Evolutionary conservation across 148 eudicot genomes (phyloP), one percentile per base, ranked within the genome.

Genomic region (Chenopodium berlandieri): DNA sequence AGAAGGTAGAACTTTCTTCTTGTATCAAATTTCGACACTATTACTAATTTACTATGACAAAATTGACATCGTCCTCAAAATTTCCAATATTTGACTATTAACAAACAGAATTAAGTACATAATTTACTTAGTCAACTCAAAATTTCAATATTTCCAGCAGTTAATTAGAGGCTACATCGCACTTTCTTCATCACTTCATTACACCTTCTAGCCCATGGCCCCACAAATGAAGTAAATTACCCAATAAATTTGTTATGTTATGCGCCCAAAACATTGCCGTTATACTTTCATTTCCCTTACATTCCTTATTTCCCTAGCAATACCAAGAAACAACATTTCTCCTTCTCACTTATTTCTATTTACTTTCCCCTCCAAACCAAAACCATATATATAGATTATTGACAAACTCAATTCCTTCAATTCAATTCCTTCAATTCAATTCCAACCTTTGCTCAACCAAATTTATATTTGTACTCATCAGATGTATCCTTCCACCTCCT

Each of bases 261-360:
- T 65, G 12, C 12, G 16, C 34, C 56, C 13, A 50, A 50, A 50
- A 50, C 11, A 50, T 1, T 9, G 56, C 4, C 56, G 16, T 52
- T 52, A 2, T 52, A 11, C 56, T 52, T 40, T 20, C 14, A 17
- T 2, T 71, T 40, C 31, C n/a, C 0, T 19, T 1, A 7, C 6
- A 37, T 44, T 6, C 1, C 10, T 20, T 2, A 0, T 31, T 31
- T 14, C 20, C 4, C 32, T 31, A 31, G 40, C 31, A 48, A 9
- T 11, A 48, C 52, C 52, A 16, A 52, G 88, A 86, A 88, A 75
- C 79, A 75, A 54, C 88, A 12, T 68, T 30, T 73, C 75, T 74
- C 81, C 75, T 87, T 89, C 91, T 87, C 65, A 71, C 84, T 73
- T 80, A 67, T 82, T 89, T 84, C 91, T 74, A 46, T 65, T 77